Evolutionary conservation across 2,329 filamentous ascomycete species (phyloP).

Genomic region (Atkinsonella hypoxylon): DNA sequence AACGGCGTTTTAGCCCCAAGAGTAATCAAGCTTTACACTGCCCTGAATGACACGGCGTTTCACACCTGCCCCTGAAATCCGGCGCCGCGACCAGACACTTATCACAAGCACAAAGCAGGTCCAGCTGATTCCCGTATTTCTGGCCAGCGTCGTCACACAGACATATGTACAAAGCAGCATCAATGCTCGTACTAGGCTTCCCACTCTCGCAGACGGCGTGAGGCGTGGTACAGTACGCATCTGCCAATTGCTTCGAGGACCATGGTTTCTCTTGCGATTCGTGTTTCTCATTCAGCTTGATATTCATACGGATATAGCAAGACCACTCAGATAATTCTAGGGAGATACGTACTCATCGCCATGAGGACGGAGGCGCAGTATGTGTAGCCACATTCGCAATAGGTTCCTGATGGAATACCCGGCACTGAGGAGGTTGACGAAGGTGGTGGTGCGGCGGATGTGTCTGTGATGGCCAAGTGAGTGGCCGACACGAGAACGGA

Average conservation of each 20-base stretch:
- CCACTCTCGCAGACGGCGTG: conserved; percentile 21
- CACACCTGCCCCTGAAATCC: conserved; percentile 27
- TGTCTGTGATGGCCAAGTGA: conserved; percentile 7
- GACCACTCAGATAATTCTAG: neutral
- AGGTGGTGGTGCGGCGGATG: conserved; percentile 1
- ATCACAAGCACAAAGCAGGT: conserved; percentile 28
- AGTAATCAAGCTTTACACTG: conserved; percentile 2
- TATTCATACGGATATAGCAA: neutral
- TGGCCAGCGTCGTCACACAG: conserved; percentile 23
- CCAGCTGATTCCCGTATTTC: conserved; percentile 20
- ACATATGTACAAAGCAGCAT: conserved; percentile 26
- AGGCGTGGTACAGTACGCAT: conserved; percentile 26
- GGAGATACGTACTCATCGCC: conserved; percentile 20
- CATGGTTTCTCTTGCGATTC: conserved; percentile 19
- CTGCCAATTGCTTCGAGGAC: conserved; percentile 19
- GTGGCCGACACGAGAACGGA: conserved; percentile 12
- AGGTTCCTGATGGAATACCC: conserved; percentile 17
- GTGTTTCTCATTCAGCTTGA: no score
- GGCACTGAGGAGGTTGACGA: conserved; percentile 6
- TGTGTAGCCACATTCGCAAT: conserved; percentile 30
- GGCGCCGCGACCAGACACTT: conserved; percentile 26
- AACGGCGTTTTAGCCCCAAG: no score
- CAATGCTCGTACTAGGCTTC: conserved; percentile 18
- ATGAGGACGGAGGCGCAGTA: conserved; percentile 28
- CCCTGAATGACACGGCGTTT: conserved; percentile 22